Evolutionary conservation across 148 eudicot species (phyloP).

Genomic region (Camellia japonica): DNA sequence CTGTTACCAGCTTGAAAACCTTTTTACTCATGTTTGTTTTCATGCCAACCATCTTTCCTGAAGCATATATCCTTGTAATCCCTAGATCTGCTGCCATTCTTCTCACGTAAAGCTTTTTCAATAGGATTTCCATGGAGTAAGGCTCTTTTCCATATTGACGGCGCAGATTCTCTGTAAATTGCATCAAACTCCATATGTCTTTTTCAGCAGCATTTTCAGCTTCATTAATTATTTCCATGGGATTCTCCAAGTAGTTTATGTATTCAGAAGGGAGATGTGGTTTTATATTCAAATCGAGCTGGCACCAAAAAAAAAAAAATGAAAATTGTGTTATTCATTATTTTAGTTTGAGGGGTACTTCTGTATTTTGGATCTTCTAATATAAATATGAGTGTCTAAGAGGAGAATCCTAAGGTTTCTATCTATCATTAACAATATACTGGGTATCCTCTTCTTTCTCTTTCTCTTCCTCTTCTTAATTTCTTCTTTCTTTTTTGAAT

Average conservation of each 20-base stretch:
- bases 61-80: constrained; percentile 61
- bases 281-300: constrained; percentile 81
- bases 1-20: constrained; percentile 72
- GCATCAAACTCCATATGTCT: constrained; percentile 75
- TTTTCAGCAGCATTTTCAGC: constrained; percentile 90
- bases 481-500: no score
- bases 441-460: no score
- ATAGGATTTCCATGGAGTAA: constrained; percentile 78
- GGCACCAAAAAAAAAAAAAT: constrained; percentile 15
- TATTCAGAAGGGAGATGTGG: constrained; percentile 96
- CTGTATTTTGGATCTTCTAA: no score
- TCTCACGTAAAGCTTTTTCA: constrained; percentile 83
- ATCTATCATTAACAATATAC: no score
- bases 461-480: no score
- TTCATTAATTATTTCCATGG: constrained; percentile 70
- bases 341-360: no score
- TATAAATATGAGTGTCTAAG: no score
- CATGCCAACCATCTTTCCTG: constrained; percentile 76
- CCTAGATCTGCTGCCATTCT: constrained; percentile 99
- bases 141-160: constrained; percentile 93
- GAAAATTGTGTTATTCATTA: no score
- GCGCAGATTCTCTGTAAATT: constrained; percentile 75
- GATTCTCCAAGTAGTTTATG: constrained; percentile 91
- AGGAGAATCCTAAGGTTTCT: no score
- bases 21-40: constrained; percentile 71